Base-by-base conservation (phyloP, 495 filamentous ascomycete species). In the Aspergillus nanangensis region DNA sequence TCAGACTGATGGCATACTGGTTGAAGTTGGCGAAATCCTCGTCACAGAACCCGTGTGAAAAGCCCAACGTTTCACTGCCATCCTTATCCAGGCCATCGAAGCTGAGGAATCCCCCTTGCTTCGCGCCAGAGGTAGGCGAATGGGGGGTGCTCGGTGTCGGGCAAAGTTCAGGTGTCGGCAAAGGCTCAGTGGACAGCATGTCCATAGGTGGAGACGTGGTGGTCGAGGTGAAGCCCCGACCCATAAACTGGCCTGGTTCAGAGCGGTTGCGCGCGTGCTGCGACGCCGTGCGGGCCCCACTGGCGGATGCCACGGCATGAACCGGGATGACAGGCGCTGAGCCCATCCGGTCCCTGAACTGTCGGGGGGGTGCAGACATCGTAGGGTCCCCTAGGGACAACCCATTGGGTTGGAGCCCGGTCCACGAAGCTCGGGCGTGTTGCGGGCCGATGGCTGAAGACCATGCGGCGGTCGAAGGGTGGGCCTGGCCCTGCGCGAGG, bases 261-360 rank as follows among this genome's bases (percentile, higher is more conserved):
- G 58, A 58, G 5, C 50, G 58, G 34, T 53, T 50, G 2, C 55
- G 58, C 9, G 40, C 38, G 27, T 61, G 58, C 15, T 60, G 57
- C 18, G 39, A 32, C 36, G 22, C 15, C 3, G 33, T 29, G 8
- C 31, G 21, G 14, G 33, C 8, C 19, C 43, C 25, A 14, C 41
- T 32, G 7, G 22, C 20, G 24, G 47, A 46, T 14, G 53, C 48
- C 9, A 49, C 8, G 19, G 60, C 52, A 33, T 62, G 60, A 15
- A 68, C 36, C 9, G 66, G 60, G 13, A 69, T 47, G 21, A 69
- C 63, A 0, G 69, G 69, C 1, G 69, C 69, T 13, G 69, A 70
- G 7, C 58, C 63, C 25, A 72, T 44, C 7, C 68, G 66, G 21
- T 72, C 63, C 42, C 68, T 49, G 56, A 67, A 72, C 21, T 65